Evolutionary conservation across 2,329 filamentous ascomycete species (phyloP).

Genomic region (Fusarium sp.): DNA sequence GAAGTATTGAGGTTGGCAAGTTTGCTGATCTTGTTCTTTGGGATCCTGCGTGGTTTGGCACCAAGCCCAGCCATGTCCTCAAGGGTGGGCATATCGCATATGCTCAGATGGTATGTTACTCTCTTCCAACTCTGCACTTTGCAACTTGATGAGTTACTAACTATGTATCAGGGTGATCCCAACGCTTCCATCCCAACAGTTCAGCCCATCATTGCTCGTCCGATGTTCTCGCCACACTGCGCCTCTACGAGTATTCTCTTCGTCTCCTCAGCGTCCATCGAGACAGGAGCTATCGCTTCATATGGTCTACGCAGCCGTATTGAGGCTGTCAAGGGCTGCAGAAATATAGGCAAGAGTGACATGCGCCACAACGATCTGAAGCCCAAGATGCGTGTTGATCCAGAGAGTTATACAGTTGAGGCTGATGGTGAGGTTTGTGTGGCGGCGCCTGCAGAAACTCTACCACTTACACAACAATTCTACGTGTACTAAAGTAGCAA

Average conservation of each 20-base stretch:
- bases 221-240: conserved; percentile 84
- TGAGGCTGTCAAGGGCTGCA: conserved; percentile 80
- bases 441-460: conserved; percentile 74
- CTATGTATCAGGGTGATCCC: conserved; percentile 70
- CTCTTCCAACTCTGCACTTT: neutral
- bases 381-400: conserved; percentile 91
- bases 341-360: conserved; percentile 80
- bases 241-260: conserved; percentile 82
- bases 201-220: conserved; percentile 83
- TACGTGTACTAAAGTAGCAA: conserved; percentile 72
- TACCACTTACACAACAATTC: conserved; percentile 82
- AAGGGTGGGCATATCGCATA: conserved; percentile 90
- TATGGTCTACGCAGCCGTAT: conserved; percentile 84
- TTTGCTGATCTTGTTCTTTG: conserved; percentile 89
- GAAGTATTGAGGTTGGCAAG: conserved; percentile 89
- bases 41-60: conserved; percentile 86
- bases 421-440: conserved; percentile 80
- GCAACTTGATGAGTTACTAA: neutral
- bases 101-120: conserved; percentile 77
- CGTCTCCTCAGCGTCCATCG: conserved; percentile 78
- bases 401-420: conserved; percentile 88
- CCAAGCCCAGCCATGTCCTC: conserved; percentile 82
- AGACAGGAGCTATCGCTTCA: conserved; percentile 70
- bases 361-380: conserved; percentile 89
- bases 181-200: conserved; percentile 89